Conservation (phyloP, 1,284 basidiomycete genomes). For the Sanghuangporus sanghuang region DNA sequence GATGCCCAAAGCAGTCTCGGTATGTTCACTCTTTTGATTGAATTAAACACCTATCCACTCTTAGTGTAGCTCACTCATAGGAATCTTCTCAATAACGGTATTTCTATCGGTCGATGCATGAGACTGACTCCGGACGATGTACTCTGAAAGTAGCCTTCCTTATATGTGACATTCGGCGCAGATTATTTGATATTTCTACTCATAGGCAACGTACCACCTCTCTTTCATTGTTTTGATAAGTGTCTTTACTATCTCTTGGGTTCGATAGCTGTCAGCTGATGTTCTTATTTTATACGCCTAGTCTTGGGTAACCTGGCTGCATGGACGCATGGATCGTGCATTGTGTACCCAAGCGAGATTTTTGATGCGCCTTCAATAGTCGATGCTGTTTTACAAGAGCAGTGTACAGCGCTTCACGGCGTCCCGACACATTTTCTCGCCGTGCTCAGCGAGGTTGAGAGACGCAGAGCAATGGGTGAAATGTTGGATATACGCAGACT, state of each 20-base stretch:
- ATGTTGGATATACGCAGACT: slow-evolving; percentile 43
- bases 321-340: slow-evolving; percentile 68
- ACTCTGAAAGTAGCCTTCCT: slow-evolving; percentile 48
- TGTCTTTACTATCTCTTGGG: slow-evolving; percentile 22
- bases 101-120: slow-evolving; percentile 71
- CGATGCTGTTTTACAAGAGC: slow-evolving; percentile 59
- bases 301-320: slow-evolving; percentile 79
- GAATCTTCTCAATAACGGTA: slow-evolving; percentile 75
- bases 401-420: slow-evolving; percentile 76
- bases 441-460: slow-evolving; percentile 61
- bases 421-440: slow-evolving; percentile 84
- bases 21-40: slow-evolving; percentile 30
- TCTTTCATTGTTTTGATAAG: slow-evolving; percentile 89
- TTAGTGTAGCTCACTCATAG: slow-evolving; percentile 58
- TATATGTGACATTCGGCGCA: no score
- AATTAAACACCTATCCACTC: not conserved
- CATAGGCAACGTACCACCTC: slow-evolving; percentile 70
- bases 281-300: slow-evolving; percentile 44
- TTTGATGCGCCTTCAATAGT: slow-evolving; percentile 64
- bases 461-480: slow-evolving; percentile 41
- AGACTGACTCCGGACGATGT: slow-evolving; percentile 55
- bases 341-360: slow-evolving; percentile 70
- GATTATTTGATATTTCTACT: not conserved
- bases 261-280: not conserved
- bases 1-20: slow-evolving; percentile 72